Conservation (phyloP, 192 early-diverging fungal genomes). For the Coemansia sp. region DNA sequence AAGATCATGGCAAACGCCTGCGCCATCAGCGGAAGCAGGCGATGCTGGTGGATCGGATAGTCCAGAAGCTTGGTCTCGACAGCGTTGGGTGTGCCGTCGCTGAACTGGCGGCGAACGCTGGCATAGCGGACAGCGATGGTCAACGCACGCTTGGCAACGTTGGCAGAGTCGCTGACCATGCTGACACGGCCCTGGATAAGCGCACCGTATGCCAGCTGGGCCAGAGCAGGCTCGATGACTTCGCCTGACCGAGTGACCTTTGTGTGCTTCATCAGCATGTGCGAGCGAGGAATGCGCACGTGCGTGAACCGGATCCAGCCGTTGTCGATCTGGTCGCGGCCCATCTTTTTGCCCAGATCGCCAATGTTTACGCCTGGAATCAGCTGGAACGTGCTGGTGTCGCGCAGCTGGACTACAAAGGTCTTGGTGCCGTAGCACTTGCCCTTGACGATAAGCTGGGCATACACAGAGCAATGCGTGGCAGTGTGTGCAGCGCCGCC, state of each 20-base stretch:
- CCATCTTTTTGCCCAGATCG: conserved; percentile 94
- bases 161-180: conserved; percentile 84
- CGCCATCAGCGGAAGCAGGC: conserved; percentile 88
- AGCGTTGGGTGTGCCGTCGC: conserved; percentile 59
- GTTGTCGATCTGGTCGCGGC: conserved; percentile 88
- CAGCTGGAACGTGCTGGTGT: conserved; percentile 73
- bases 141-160: conserved; percentile 85
- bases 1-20: conserved; percentile 91
- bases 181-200: conserved; percentile 81
- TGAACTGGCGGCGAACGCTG: conserved; percentile 89
- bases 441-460: conserved; percentile 80
- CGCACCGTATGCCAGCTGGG: conserved; percentile 86
- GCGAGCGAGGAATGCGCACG: conserved; percentile 84
- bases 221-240: conserved; percentile 78
- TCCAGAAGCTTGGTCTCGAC: conserved; percentile 89
- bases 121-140: conserved; percentile 91
- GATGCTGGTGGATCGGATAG: conserved; percentile 92
- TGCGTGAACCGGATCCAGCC: conserved; percentile 93
- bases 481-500: conserved; percentile 92
- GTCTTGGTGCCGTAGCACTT: conserved; percentile 84
- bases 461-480: conserved; percentile 79
- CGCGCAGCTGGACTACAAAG: conserved; percentile 86
- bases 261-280: conserved; percentile 94
- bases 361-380: conserved; percentile 89
- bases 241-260: conserved; percentile 79